These are phyloP conservation scores for Lentinula guzmanii DNA, from an alignment of 768 basidiomycete genomes.

Conservation along the genomic window DNA sequence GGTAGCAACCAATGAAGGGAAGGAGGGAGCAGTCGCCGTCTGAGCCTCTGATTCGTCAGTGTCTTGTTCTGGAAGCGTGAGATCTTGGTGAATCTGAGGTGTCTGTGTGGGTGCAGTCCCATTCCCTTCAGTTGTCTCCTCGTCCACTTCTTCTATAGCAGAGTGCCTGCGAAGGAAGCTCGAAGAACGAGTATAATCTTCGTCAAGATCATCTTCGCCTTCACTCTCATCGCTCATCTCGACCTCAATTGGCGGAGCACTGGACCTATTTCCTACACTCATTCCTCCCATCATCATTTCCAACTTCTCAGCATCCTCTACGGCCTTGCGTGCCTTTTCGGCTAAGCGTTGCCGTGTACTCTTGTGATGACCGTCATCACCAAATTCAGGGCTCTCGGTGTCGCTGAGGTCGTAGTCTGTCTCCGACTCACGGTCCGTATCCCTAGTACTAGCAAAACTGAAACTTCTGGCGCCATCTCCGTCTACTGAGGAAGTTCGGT, in stretches of 20 bases:
- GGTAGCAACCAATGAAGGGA: constrained; percentile 11
- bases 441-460: constrained; percentile 68
- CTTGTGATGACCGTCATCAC: constrained; percentile 59
- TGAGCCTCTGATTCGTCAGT: constrained; percentile 20
- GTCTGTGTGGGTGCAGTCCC: not conserved
- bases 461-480: constrained; percentile 62
- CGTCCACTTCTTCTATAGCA: constrained; percentile 68
- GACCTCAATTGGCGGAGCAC: constrained; percentile 62
- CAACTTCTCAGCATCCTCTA: constrained; percentile 50
- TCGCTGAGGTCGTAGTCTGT: constrained; percentile 47
- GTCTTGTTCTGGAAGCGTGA: constrained; percentile 9
- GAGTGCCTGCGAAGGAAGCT: constrained; percentile 41
- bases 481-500: constrained; percentile 27
- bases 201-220: constrained; percentile 45
- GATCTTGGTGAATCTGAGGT: constrained; percentile 3
- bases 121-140: constrained; percentile 33
- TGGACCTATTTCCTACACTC: constrained; percentile 18
- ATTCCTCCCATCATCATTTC: constrained; percentile 31
- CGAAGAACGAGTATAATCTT: constrained; percentile 30
- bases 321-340: constrained; percentile 57
- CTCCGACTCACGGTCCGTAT: constrained; percentile 52
- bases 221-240: constrained; percentile 81
- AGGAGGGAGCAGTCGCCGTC: constrained; percentile 33
- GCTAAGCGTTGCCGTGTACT: constrained; percentile 62
- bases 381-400: constrained; percentile 33